Percentiles rank a stretch among this genome's conserved stretches.
Conservation (phyloP, 2,329 filamentous ascomycete genomes). For the Pyricularia pennisetigena region DNA sequence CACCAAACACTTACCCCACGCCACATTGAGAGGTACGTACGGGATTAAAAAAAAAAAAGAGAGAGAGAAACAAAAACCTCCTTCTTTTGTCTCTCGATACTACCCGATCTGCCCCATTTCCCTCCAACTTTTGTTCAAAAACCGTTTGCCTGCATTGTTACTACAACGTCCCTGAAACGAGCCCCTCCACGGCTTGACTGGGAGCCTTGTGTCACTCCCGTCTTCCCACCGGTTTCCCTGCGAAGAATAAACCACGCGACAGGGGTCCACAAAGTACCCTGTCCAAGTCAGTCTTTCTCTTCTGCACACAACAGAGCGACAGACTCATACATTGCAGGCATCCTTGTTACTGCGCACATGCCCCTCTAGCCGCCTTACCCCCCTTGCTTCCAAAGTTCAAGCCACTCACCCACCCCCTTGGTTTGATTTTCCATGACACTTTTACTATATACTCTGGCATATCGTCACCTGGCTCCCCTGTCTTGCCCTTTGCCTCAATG, state of each 20-base stretch:
- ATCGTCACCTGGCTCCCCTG: slow-evolving; percentile 2
- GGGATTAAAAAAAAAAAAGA: neutral
- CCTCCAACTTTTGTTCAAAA: neutral
- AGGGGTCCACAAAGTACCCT: neutral
- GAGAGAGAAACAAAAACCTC: neutral
- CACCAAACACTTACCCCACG: neutral
- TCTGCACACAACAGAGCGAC: slow-evolving; percentile 1
- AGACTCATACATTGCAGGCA: slow-evolving; percentile 6
- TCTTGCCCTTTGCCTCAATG: neutral
- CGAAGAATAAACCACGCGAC: neutral
- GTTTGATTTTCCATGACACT: neutral
- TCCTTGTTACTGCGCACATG: slow-evolving; percentile 7
- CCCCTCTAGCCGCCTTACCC: neutral
- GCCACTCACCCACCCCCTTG: neutral
- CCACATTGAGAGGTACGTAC: neutral
- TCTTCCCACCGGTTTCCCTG: neutral
- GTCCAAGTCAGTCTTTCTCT: neutral
- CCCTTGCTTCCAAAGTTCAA: neutral
- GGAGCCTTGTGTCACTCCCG: slow-evolving; percentile 3
- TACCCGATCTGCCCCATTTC: neutral
- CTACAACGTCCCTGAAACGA: slow-evolving; percentile 24
- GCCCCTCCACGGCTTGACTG: slow-evolving; percentile 9
- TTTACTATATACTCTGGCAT: neutral
- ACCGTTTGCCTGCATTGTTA: slow-evolving; percentile 17
- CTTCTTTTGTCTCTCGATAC: neutral